These are phyloP conservation scores for Amanita rubescens DNA, from an alignment of 768 basidiomycete genomes.

Conservation along the genomic window DNA sequence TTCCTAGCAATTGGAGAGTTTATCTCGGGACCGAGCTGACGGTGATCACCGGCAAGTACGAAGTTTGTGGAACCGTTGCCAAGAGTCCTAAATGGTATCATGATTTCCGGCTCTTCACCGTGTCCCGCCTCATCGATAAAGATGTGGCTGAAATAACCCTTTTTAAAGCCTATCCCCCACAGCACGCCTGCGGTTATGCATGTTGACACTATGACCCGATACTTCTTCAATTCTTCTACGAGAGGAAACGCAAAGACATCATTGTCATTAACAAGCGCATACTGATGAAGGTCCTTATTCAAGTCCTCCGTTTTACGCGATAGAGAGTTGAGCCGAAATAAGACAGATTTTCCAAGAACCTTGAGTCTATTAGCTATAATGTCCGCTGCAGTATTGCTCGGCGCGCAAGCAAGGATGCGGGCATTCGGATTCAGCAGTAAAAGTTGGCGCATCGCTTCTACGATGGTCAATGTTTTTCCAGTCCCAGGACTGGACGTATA, in stretches of 20 bases:
- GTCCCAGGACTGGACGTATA: constrained; percentile 42
- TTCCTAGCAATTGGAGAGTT: constrained; percentile 36
- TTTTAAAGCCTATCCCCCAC: constrained; percentile 36
- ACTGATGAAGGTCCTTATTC: constrained; percentile 28
- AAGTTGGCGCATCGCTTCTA: constrained; percentile 56
- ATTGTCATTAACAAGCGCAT: constrained; percentile 33
- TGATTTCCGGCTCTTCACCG: constrained; percentile 50
- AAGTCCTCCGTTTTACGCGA: constrained; percentile 32
- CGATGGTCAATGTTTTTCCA: constrained; percentile 60
- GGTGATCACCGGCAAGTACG: constrained; percentile 52
- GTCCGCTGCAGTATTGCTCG: constrained; percentile 64
- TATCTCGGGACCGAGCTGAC: constrained; percentile 56
- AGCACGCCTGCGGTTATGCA: constrained; percentile 47
- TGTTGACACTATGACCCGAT: constrained; percentile 49
- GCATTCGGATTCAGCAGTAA: constrained; percentile 36
- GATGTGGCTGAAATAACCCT: constrained; percentile 54
- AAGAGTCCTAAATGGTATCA: constrained; percentile 48
- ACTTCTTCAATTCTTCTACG: constrained; percentile 30
- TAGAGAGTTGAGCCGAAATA: constrained; percentile 51
- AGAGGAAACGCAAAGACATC: constrained; percentile 39
- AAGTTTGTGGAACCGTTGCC: constrained; percentile 40
- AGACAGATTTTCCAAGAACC: constrained; percentile 23
- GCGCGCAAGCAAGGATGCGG: constrained; percentile 56
- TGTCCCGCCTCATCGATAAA: constrained; percentile 64
- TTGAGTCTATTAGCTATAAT: constrained; percentile 40